Percentiles rank a stretch among this genome's conserved stretches.
Evolutionary conservation across 495 filamentous ascomycete species (phyloP).

Genomic region (Xylaria nigripes): DNA sequence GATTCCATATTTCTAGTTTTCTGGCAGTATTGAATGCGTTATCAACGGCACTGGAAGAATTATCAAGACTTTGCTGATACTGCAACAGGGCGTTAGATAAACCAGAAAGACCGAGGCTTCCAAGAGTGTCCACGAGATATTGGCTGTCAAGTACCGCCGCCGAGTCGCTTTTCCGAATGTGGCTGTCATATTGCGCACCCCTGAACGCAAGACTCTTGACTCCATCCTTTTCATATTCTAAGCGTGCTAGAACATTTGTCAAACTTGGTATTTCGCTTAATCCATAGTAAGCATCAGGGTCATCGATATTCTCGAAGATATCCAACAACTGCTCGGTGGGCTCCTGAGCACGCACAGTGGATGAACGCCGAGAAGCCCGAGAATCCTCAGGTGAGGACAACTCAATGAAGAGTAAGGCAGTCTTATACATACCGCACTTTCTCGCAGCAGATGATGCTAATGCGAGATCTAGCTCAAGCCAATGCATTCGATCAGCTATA

Average conservation of each 20-base stretch:
- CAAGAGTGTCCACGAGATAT: constrained; percentile 53
- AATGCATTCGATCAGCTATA: constrained; percentile 66
- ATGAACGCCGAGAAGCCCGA: constrained; percentile 58
- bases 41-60: constrained; percentile 49
- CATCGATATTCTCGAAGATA: constrained; percentile 85
- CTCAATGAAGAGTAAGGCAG: constrained; percentile 76
- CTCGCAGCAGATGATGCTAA: constrained; percentile 69
- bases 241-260: constrained; percentile 62
- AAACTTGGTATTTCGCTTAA: constrained; percentile 70
- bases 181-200: constrained; percentile 84
- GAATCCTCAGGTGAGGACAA: constrained; percentile 49
- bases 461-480: constrained; percentile 76
- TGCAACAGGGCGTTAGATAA: constrained; percentile 65
- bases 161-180: constrained; percentile 49
- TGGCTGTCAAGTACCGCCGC: constrained; percentile 36
- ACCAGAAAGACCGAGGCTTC: constrained; percentile 60
- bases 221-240: constrained; percentile 89
- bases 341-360: constrained; percentile 47
- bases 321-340: constrained; percentile 61
- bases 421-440: constrained; percentile 76
- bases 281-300: constrained; percentile 95
- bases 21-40: constrained; percentile 73
- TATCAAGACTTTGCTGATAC: constrained; percentile 48
- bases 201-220: constrained; percentile 84
- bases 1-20: constrained; percentile 87